phyloP scores from a whole-genome alignment of 2,329 filamentous ascomycete species.

The Penicillium nordicum region DNA sequence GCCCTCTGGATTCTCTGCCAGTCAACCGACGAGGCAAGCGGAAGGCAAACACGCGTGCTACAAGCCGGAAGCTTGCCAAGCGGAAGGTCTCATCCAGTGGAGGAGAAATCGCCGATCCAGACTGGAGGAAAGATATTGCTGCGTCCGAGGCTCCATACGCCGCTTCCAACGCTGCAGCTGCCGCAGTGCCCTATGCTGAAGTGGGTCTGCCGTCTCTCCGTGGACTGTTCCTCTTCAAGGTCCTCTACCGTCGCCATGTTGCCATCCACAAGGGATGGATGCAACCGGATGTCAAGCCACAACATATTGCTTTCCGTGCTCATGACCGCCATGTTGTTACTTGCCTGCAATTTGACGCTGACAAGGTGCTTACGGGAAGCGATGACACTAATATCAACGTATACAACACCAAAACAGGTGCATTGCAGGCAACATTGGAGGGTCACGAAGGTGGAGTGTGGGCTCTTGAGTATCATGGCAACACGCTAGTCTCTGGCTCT shows the following conservation, averaged over 20 bases:
- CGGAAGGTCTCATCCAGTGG: conserved; percentile 51
- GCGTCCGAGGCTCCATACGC: conserved; percentile 78
- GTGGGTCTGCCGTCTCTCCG: conserved; percentile 75
- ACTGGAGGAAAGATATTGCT: conserved; percentile 48
- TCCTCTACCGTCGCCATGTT: conserved; percentile 87
- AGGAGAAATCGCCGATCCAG: conserved; percentile 39
- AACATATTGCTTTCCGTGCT: conserved; percentile 92
- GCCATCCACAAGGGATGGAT: conserved; percentile 93
- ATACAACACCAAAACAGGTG: conserved; percentile 94
- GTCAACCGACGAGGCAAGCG: conserved; percentile 43
- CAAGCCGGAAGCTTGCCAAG: conserved; percentile 55
- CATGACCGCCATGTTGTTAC: conserved; percentile 96
- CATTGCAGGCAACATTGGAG: conserved; percentile 74
- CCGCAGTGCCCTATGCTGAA: conserved; percentile 76
- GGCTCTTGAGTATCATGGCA: conserved; percentile 94
- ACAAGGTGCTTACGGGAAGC: conserved; percentile 96
- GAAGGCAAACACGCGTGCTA: conserved; percentile 46
- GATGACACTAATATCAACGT: conserved; percentile 98
- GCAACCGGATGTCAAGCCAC: conserved; percentile 72
- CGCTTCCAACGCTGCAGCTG: conserved; percentile 75
- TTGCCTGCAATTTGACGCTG: conserved; percentile 93
- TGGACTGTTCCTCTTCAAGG: conserved; percentile 91
- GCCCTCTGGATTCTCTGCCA: conserved; percentile 19
- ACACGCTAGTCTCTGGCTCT: conserved; percentile 90
- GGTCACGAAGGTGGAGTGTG: conserved; percentile 97